phyloP scores from a whole-genome alignment of 2,329 filamentous ascomycete species.

The Dactylellina leptospora region DNA sequence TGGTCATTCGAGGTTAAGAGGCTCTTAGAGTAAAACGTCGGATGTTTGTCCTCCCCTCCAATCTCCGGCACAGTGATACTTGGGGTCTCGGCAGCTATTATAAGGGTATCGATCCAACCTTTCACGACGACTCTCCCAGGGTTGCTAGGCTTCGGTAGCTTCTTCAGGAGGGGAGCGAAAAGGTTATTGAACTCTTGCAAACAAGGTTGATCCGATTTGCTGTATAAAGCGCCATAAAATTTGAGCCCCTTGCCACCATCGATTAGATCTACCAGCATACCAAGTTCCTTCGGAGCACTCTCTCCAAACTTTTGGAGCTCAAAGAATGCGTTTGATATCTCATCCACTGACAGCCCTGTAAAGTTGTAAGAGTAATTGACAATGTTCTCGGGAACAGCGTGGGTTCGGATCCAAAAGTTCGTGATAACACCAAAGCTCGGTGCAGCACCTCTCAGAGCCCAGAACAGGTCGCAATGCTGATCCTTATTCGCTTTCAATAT shows the following conservation, averaged over 20 bases:
- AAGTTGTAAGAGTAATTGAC: constrained; percentile 58
- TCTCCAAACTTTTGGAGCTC: constrained; percentile 52
- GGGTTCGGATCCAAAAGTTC: constrained; percentile 61
- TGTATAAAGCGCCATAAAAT: constrained; percentile 18
- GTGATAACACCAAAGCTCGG: constrained; percentile 61
- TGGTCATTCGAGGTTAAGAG: neutral
- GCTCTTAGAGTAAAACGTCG: constrained; percentile 15
- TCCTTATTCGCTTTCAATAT: constrained; percentile 54
- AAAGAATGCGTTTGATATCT: constrained; percentile 52
- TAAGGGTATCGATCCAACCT: constrained; percentile 30
- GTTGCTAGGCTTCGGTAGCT: constrained; percentile 15
- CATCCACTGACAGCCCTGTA: constrained; percentile 56
- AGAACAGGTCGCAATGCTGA: constrained; percentile 62
- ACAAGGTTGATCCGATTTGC: constrained; percentile 1
- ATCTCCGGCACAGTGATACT: constrained; percentile 12
- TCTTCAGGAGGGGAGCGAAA: constrained; percentile 13
- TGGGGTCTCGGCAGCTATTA: neutral
- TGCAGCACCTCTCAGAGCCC: constrained; percentile 61
- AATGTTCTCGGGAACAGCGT: constrained; percentile 59
- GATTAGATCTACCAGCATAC: constrained; percentile 39
- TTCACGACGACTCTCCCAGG: constrained; percentile 8
- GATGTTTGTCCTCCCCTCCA: neutral
- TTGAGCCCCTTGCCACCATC: neutral
- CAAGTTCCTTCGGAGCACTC: constrained; percentile 54
- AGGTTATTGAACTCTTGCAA: constrained; percentile 17